Percentiles rank a stretch among this genome's conserved stretches.
Evolutionary conservation across 176 grass and related monocot genomes (phyloP).

Genomic region (Carex scoparia): DNA sequence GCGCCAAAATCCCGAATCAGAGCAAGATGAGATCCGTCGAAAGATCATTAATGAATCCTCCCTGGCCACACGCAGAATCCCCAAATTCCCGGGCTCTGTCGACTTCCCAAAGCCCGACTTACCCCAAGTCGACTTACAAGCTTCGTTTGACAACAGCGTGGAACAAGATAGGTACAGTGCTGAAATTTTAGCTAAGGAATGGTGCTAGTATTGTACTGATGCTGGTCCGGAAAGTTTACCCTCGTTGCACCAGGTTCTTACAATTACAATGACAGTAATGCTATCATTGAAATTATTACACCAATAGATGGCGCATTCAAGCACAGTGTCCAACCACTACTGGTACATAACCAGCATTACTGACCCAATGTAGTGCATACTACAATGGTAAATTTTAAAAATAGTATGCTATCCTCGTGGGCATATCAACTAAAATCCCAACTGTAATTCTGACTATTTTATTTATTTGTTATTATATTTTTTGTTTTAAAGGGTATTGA

Average conservation of each 20-base stretch:
- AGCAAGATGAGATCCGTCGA: conserved; percentile 30
- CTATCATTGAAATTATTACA: neutral
- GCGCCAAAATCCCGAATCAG: conserved; percentile 16
- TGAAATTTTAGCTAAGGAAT: neutral
- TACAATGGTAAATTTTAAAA: neutral
- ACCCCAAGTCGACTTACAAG: neutral
- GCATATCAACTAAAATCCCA: neutral
- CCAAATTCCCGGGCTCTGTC: conserved; percentile 72
- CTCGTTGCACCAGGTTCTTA: neutral
- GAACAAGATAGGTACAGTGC: conserved; percentile 12
- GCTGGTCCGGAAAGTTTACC: neutral
- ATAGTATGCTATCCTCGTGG: neutral
- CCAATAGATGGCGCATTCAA: neutral
- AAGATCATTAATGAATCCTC: conserved; percentile 61
- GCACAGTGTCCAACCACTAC: neutral
- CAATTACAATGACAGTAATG: neutral
- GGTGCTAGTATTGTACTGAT: neutral
- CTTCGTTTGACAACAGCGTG: neutral
- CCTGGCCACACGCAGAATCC: conserved; percentile 45
- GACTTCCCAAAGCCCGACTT: conserved; percentile 18
- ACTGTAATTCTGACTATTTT: neutral
- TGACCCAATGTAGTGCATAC: neutral
- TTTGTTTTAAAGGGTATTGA: conserved; percentile 42
- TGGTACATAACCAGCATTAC: neutral
- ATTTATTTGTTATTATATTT: neutral